Conservation (phyloP, 306 rosid genomes). For the Oemleria cerasiformis region DNA sequence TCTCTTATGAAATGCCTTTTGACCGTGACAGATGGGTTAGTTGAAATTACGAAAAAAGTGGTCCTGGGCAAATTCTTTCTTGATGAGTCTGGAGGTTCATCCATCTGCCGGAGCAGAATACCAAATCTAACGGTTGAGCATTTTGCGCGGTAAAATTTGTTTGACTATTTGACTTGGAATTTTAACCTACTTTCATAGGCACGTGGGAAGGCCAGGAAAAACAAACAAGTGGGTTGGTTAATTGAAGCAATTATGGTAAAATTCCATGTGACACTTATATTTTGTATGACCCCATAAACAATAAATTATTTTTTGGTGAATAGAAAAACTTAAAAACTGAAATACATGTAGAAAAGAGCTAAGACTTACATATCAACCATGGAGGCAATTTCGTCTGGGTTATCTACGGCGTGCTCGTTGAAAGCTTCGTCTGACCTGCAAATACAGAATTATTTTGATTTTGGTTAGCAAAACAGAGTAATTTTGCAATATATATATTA, state of each 20-base stretch:
- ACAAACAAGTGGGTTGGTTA: background rate
- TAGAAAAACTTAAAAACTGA: too few relatives aligned
- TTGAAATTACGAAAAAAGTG: background rate
- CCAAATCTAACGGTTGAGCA: background rate
- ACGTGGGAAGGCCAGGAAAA: background rate
- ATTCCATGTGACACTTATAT: background rate
- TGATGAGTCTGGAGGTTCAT: background rate
- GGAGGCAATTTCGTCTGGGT: slow-evolving; percentile 85
- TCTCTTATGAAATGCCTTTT: background rate
- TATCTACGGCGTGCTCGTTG: slow-evolving; percentile 71
- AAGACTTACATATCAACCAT: slow-evolving; percentile 69
- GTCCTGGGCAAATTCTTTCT: background rate
- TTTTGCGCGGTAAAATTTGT: background rate
- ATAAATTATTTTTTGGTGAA: background rate
- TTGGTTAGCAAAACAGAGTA: background rate
- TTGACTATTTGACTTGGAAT: background rate
- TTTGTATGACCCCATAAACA: background rate
- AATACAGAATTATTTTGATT: background rate
- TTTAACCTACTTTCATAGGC: background rate
- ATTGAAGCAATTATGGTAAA: background rate
- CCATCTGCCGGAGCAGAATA: background rate
- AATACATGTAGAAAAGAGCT: slow-evolving; percentile 5
- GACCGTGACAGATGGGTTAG: background rate
- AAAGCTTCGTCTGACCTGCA: slow-evolving; percentile 44
- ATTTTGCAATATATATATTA: background rate